Evolutionary conservation across 345 rosid genomes (phyloP), one percentile per base, ranked within the genome.

Genomic region (Hevea brasiliensis): DNA sequence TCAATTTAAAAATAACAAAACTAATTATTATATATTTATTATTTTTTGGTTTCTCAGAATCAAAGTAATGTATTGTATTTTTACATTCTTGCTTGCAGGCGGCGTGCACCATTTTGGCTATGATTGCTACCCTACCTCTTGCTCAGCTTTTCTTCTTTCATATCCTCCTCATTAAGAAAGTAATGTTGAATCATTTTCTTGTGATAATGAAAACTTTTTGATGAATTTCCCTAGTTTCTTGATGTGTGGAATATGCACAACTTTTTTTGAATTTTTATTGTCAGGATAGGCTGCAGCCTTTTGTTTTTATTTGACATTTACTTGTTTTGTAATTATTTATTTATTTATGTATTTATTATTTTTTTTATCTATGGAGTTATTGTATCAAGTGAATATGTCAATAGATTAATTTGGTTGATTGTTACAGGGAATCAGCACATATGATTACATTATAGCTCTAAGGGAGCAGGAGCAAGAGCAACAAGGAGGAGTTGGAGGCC

Each of bases 141-240:
- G 97, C 94, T 56, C 99, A 92, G 73, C 98, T 95, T 35, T 92
- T 95, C 87, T 95, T 95, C 89, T 95, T 95, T 75, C 99, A 95
- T 81, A 84, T 92, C 74, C 94, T 95, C 55, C 94, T 95, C 42
- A 84, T 95, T 41, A 95, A 92, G 77, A 95, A 95, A 98, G 99
- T 89, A 80, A 61, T 17, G 13, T 54, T 74, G 17, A 40, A 24
- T 61, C 35, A 23, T n/a, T 35, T n/a, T 20, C 50, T 68, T 55
- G n/a, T 68, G 6, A 23, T 32, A 55, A 12, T 17, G 15, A 53
- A 48, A 53, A 45, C 56, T 50, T 8, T 63, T 45, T 23, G 5
- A 41, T 9, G 0, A 8, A 17, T 21, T 61, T 17, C 56, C 48
- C 35, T 32, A 14, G n/a, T 15, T 45, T 55, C 45, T 68, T 55